Percentiles rank a stretch among this genome's conserved stretches.
Conservation (phyloP, 345 rosid genomes). For the Populus simonii region DNA sequence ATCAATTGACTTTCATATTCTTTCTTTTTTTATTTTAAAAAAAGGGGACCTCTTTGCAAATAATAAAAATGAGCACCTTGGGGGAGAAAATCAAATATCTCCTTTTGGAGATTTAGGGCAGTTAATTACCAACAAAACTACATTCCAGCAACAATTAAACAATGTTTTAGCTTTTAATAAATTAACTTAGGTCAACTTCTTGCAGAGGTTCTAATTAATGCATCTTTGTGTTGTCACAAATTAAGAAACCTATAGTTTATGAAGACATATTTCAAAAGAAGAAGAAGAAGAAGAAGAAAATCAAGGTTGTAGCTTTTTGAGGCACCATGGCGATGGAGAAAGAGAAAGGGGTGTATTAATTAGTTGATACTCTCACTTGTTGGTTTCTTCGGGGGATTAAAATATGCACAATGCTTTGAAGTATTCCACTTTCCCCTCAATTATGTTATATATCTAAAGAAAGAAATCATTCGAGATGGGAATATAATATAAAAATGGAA, state of each 20-base stretch:
- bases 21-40: too few relatives aligned
- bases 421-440: neutral
- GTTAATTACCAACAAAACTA: too few relatives aligned
- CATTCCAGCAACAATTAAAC: neutral
- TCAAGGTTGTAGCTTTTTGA: neutral
- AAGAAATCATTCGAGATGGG: neutral
- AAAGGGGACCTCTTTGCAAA: too few relatives aligned
- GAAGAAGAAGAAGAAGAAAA: too few relatives aligned
- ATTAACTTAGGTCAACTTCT: neutral
- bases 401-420: neutral
- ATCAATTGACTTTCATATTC: too few relatives aligned
- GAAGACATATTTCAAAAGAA: too few relatives aligned
- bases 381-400: neutral
- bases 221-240: neutral
- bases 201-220: neutral
- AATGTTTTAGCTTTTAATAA: neutral
- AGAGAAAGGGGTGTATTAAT: neutral
- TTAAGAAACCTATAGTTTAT: too few relatives aligned
- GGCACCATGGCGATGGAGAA: neutral
- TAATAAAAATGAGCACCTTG: too few relatives aligned
- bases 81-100: too few relatives aligned
- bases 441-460: neutral
- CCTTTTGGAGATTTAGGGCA: too few relatives aligned
- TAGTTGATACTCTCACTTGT: neutral
- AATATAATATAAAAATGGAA: neutral